Percentiles rank a stretch among this genome's conserved stretches.
Evolutionary conservation across 2,329 filamentous ascomycete genomes (phyloP).

Genomic region (Verticillium tricorpus): DNA sequence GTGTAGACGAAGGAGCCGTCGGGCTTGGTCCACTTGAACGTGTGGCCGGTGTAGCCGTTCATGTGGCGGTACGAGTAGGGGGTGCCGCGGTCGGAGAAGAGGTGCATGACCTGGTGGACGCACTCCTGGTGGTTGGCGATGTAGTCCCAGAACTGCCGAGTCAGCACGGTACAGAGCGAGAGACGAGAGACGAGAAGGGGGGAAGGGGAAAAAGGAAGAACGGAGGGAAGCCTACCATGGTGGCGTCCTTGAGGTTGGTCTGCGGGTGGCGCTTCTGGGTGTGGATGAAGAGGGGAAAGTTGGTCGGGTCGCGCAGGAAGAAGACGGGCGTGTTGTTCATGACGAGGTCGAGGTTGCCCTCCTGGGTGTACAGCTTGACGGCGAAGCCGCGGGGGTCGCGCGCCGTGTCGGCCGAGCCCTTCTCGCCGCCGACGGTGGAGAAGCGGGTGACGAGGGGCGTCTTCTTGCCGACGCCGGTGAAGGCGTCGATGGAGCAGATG

Average conservation of each 20-base stretch:
- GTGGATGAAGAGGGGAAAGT: constrained; percentile 73
- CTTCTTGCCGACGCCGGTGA: constrained; percentile 61
- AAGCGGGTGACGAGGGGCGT: constrained; percentile 65
- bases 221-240: constrained; percentile 37
- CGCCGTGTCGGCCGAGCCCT: constrained; percentile 65
- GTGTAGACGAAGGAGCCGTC: constrained; percentile 64
- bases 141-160: constrained; percentile 27
- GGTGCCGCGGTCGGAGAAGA: constrained; percentile 63
- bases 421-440: constrained; percentile 72
- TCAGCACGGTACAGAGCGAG: too few relatives aligned
- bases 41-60: constrained; percentile 65
- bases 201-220: too few relatives aligned
- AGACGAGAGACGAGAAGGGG: too few relatives aligned
- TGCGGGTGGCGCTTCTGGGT: constrained; percentile 73
- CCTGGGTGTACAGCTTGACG: constrained; percentile 65
- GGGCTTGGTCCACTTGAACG: constrained; percentile 62
- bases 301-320: constrained; percentile 69
- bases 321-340: constrained; percentile 71
- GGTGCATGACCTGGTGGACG: constrained; percentile 59
- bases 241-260: constrained; percentile 66
- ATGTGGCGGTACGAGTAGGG: constrained; percentile 62
- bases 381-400: constrained; percentile 70
- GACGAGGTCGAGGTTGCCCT: constrained; percentile 44
- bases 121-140: constrained; percentile 57
- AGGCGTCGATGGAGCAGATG: constrained; percentile 46